Percentiles rank a stretch among this genome's conserved stretches.
These are phyloP conservation scores for Schoenoplectus triqueter DNA, from an alignment of 202 grass and related monocot species.

Conservation along the genomic window DNA sequence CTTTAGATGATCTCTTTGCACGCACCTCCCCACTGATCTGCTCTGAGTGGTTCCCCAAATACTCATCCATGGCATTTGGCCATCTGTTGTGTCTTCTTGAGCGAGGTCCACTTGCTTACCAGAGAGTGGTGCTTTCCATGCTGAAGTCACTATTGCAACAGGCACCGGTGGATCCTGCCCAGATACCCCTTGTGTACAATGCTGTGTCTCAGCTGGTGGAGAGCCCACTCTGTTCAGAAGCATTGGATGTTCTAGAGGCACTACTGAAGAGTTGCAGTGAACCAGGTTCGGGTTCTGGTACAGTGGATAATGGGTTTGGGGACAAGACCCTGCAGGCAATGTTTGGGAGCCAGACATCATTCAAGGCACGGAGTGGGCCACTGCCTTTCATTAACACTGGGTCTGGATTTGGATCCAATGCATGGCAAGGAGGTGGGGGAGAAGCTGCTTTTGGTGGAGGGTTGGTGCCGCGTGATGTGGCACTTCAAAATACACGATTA, in stretches of 20 bases:
- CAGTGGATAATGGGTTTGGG: slow-evolving; percentile 55
- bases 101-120: slow-evolving; percentile 84
- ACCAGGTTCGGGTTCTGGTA: slow-evolving; percentile 46
- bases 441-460: slow-evolving; percentile 49
- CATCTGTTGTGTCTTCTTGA: slow-evolving; percentile 92
- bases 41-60: slow-evolving; percentile 83
- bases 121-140: slow-evolving; percentile 83
- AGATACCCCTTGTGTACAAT: slow-evolving; percentile 87
- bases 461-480: slow-evolving; percentile 60
- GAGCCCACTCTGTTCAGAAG: slow-evolving; percentile 71
- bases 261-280: slow-evolving; percentile 84
- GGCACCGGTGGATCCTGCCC: slow-evolving; percentile 77
- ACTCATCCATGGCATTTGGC: slow-evolving; percentile 93
- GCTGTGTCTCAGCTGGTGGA: slow-evolving; percentile 94
- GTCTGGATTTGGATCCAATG: slow-evolving; percentile 63
- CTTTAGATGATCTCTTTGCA: slow-evolving; percentile 67
- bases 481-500: slow-evolving; percentile 79
- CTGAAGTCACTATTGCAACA: slow-evolving; percentile 91
- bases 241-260: slow-evolving; percentile 85
- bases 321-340: slow-evolving; percentile 76
- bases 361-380: slow-evolving; percentile 82
- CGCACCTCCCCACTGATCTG: slow-evolving; percentile 74
- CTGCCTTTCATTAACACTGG: slow-evolving; percentile 64
- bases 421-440: slow-evolving; percentile 54
- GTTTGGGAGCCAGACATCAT: slow-evolving; percentile 77